A percentile compares a stretch with the other conserved stretches of the same genome.
Evolutionary conservation across 108 stramenopile species (phyloP).

Genomic region (Parietichytrium sp.): DNA sequence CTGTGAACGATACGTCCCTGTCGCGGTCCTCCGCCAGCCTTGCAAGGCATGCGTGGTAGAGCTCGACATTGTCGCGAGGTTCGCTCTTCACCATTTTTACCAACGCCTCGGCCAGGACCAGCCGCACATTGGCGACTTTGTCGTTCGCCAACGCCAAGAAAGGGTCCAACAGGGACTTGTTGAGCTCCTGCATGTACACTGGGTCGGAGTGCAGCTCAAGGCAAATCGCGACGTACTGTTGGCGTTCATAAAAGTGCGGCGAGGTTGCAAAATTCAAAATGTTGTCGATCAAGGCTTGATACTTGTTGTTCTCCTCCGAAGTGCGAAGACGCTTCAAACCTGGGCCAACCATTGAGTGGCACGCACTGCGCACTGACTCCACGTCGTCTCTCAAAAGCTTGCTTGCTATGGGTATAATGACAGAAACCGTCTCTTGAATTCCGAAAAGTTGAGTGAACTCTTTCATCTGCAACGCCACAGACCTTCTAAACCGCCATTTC

Average conservation of each 20-base stretch:
- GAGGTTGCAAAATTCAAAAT: neutral
- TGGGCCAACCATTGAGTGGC: slow-evolving; percentile 22
- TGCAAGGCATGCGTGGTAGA: too few relatives aligned
- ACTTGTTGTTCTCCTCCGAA: slow-evolving; percentile 26
- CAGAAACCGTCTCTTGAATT: neutral
- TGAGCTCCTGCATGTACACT: neutral
- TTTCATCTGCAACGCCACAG: neutral
- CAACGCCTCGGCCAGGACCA: neutral
- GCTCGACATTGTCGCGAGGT: too few relatives aligned
- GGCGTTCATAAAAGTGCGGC: neutral
- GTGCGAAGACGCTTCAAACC: neutral
- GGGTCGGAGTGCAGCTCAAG: neutral
- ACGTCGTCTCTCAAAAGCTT: slow-evolving; percentile 4
- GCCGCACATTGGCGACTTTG: neutral
- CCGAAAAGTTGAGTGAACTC: neutral
- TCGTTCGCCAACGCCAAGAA: neutral
- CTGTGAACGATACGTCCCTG: too few relatives aligned
- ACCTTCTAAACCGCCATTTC: slow-evolving; percentile 3
- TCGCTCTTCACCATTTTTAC: too few relatives aligned
- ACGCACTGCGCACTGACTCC: neutral
- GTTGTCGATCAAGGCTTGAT: neutral
- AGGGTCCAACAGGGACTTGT: neutral
- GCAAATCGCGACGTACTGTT: neutral
- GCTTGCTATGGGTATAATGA: neutral
- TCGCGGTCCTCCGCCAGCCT: too few relatives aligned